phyloP scores from a whole-genome alignment of 2,329 filamentous ascomycete genomes.

The Epicoccum sorghinum region DNA sequence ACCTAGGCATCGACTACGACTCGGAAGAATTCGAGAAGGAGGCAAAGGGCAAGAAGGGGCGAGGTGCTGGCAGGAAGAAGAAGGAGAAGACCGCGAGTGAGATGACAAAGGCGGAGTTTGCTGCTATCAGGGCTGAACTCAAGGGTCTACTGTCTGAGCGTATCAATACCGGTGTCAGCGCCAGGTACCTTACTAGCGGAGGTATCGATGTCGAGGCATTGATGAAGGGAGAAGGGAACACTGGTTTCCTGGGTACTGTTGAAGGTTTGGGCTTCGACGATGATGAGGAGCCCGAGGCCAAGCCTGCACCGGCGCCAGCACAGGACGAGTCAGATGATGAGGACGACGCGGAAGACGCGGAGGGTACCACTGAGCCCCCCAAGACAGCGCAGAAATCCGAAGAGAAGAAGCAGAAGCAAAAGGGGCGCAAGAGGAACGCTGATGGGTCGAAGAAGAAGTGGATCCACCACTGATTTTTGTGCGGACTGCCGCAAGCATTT shows the following conservation, averaged over 20 bases:
- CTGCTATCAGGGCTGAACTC: constrained; percentile 72
- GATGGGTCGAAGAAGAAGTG: constrained; percentile 18
- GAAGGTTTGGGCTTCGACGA: constrained; percentile 53
- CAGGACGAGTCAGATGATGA: constrained; percentile 25
- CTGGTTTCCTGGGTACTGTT: constrained; percentile 68
- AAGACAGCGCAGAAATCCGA: background rate
- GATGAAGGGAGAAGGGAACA: constrained; percentile 64
- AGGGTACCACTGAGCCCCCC: background rate
- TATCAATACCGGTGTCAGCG: constrained; percentile 87
- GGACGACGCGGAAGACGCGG: constrained; percentile 28
- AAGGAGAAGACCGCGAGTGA: constrained; percentile 73
- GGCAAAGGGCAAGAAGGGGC: constrained; percentile 61
- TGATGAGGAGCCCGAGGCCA: constrained; percentile 10
- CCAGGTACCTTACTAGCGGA: constrained; percentile 82
- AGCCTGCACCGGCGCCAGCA: constrained; percentile 21
- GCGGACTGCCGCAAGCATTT: too few relatives aligned
- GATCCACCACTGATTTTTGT: constrained; percentile 8
- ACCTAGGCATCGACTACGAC: constrained; percentile 93
- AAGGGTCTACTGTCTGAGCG: constrained; percentile 71
- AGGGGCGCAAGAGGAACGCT: constrained; percentile 9
- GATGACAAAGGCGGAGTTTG: constrained; percentile 76
- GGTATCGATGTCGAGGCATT: constrained; percentile 80
- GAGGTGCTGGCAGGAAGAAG: constrained; percentile 74
- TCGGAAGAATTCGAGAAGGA: constrained; percentile 77
- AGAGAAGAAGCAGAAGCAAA: background rate